Evolutionary conservation across 1,139 yeast species (phyloP), one percentile per base, ranked within the genome.

Genomic region (Hanseniaspora sp.): DNA sequence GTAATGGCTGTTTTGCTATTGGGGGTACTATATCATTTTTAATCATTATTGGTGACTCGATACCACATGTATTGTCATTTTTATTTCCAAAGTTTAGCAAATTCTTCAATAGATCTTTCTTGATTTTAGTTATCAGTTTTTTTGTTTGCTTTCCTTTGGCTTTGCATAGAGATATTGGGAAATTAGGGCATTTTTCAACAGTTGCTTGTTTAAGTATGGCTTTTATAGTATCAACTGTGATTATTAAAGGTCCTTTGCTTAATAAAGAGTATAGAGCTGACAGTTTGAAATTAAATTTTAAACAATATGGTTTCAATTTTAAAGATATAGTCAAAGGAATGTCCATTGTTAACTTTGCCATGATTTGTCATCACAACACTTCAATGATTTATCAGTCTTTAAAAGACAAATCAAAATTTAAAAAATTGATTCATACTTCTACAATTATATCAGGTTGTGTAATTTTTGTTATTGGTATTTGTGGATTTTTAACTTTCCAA

Each of bases 1-100:
- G 95, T 0, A 95, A 90, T 63, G 87, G 94, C 5, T 72, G 86
- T 7, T 90, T 90, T 73, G 96, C 96, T 1, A 83, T 87, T 63
- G 97, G 97, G 28, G 97, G 97, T 0, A 80, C 90, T 60, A 82
- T 88, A 75, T 96, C 96, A 2, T 90, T 87, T 68, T 85, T 95
- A 60, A 92, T 90, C 55, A 90, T 90, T 60, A 86, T 90, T 44
- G 97, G 97, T 23, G 97, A 90, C 64, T 86, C 96, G 0, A 82
- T 90, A 42, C 97, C 97, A 0, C 96, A 87, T 65, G 96, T 90
- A 5, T 66, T 90, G 44, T 73, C 79, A 56, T 46, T 41, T 15
- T 33, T 51, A 35, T 37, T 51, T 29, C 54, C 54, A 4, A 38
- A 31, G 12, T 51, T 51, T 40, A 37, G 23, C 6, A 80, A 90